Evolutionary conservation across 192 early-diverging fungal genomes (phyloP), one percentile per base, ranked within the genome.

Genomic region (Coemansia sp.): DNA sequence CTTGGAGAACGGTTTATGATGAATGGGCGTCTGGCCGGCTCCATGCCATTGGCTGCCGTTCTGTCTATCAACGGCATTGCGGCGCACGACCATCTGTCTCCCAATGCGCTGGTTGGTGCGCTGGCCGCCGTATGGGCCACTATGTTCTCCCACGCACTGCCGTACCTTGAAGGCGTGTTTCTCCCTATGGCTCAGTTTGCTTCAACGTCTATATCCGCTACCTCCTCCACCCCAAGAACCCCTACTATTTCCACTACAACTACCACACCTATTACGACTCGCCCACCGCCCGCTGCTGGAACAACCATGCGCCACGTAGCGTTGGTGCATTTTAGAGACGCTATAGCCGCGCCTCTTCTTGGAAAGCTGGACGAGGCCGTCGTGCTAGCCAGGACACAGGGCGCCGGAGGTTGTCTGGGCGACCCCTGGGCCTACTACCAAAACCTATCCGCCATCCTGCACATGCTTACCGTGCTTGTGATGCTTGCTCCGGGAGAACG

Each of bases 151-250:
- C 92, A 90, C 26, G 92, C 92, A 11, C 71, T 96, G 39, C 94
- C 94, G 64, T 93, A 91, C 61, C 80, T 96, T 61, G 91, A 96
- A 67, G 94, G 89, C 5, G 92, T 93, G 19, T 94, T 96, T 71
- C 79, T 94, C 5, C 94, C 94, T 10, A 64, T 94, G 12, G 77
- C 61, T 47, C 65, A 71, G 57, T 82, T 73, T 52, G 38, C 57
- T 12, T 66, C 66, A 5, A 6, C 62, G 4, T 4, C 9, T n/a
- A 6, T 10, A n/a, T 12, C 52, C 21, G n/a, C 21, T 21, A 21
- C 21, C 47, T 26, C 23, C 48, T 26, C 39, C 12, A 41, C 9
- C 39, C 59, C 26, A 54, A 38, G 59, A 58, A 49, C 15, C 37
- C 13, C 18, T 41, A 47, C 52, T 10, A n/a, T 10, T 54, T 16